These are phyloP conservation scores for Apostasia ramifera DNA, from an alignment of 106 monocot species.

Conservation along the genomic window DNA sequence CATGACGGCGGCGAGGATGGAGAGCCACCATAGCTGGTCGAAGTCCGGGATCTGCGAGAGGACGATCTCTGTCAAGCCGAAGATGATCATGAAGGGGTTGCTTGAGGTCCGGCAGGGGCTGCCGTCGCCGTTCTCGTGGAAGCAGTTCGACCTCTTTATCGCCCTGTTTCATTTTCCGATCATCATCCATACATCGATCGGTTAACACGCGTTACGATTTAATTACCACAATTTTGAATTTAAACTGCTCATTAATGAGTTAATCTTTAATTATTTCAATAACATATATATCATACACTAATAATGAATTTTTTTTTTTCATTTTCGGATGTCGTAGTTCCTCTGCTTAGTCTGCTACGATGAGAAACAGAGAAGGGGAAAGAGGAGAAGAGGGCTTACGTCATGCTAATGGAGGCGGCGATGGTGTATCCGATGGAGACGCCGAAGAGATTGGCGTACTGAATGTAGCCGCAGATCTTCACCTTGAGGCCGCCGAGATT, in stretches of 20 bases:
- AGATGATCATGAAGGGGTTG: conserved; percentile 43
- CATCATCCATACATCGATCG: no score
- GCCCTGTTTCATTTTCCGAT: conserved; percentile 14
- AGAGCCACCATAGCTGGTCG: conserved; percentile 47
- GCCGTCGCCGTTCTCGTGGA: conserved; percentile 18
- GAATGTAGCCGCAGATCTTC: conserved; percentile 32
- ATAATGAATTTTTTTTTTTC: no score
- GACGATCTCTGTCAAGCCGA: conserved; percentile 25
- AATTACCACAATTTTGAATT: no score
- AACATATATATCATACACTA: no score
- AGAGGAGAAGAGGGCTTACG: conserved; percentile 19
- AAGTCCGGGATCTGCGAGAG: conserved; percentile 44
- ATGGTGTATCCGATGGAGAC: conserved; percentile 52
- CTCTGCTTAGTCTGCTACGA: no score
- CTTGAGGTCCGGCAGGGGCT: conserved; percentile 22
- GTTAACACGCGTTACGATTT: no score
- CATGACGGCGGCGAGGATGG: conserved; percentile 38
- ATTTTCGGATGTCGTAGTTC: no score
- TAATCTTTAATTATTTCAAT: background rate
- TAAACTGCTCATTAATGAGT: background rate
- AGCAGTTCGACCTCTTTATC: conserved; percentile 32
- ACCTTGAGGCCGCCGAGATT: conserved; percentile 39
- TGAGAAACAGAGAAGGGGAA: no score
- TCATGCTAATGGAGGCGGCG: conserved; percentile 56
- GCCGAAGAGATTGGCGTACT: conserved; percentile 43